Evolutionary conservation across 495 filamentous ascomycete genomes (phyloP), one percentile per base, ranked within the genome.

Genomic region (Glarea lozoyensis): DNA sequence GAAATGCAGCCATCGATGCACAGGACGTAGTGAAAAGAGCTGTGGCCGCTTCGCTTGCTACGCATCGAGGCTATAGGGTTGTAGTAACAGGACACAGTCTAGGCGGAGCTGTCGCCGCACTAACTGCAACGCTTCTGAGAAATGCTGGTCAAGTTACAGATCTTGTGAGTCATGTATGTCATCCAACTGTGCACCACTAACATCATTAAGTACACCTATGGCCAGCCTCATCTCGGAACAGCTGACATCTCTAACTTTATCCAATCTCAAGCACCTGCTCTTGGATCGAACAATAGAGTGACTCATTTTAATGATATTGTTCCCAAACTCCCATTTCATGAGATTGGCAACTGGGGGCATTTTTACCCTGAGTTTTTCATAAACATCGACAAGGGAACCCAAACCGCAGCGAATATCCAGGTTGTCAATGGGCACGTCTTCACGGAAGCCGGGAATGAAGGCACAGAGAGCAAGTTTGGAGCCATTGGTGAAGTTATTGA

Each of bases 271-370:
- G 3, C 48, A 77, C 45, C 66, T 67, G 5, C 50, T 53, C 29
- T 48, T 16, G 66, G 66, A 10, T 59, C 58, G 3, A 76, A 71
- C 40, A 81, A 65, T 56, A 65, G 81, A 7, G 62, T 78, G 15
- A 83, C 81, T 2, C 76, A 83, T 54, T 53, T 50, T 15, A 64
- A 81, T 43, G 81, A 85, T 47, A 61, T 73, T 1, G 72, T 83
- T 0, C 79, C 81, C 1, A 62, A 67, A 9, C 46, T 85, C 9
- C 81, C 81, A 1, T 70, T 68, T 0, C 37, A 56, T 9, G 21
- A 17, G 10, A 20, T 53, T 6, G 51, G 74, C 12, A 70, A 70
- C 1, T 84, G 63, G 50, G 58, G 52, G 21, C 78, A 84, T 37
- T 58, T 71, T 23, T 70, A 65, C 23, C 78, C 80, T 0, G 81